A percentile compares a stretch with the other conserved stretches of the same genome.
These are phyloP conservation scores for Lodderomyces elongisporus DNA, from an alignment of 1,139 yeast species.

Conservation along the genomic window DNA sequence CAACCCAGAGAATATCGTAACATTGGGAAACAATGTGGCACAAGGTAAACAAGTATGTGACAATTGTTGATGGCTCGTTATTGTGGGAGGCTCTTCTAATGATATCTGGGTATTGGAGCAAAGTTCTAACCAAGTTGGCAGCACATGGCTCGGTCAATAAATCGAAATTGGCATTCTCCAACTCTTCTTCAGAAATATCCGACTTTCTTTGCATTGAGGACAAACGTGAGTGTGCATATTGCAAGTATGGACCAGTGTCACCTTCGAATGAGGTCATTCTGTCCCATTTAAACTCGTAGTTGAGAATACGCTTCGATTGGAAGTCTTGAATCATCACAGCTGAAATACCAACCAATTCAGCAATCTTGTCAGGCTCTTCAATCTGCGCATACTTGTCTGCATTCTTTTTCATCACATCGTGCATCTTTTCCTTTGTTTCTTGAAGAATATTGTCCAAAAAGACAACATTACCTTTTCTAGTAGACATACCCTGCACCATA, in stretches of 20 bases:
- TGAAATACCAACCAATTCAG: conserved; percentile 92
- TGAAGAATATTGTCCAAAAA: conserved; percentile 91
- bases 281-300: conserved; percentile 96
- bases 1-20: conserved; percentile 94
- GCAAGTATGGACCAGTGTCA: conserved; percentile 98
- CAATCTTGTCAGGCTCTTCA: conserved; percentile 90
- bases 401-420: conserved; percentile 93
- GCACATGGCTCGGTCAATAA: conserved; percentile 78
- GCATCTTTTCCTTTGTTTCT: conserved; percentile 94
- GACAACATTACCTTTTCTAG: conserved; percentile 97
- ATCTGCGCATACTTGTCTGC: conserved; percentile 89
- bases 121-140: conserved; percentile 62
- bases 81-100: conserved; percentile 80
- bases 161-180: conserved; percentile 58
- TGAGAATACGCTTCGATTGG: conserved; percentile 96
- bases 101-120: conserved; percentile 91
- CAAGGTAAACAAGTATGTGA: conserved; percentile 86
- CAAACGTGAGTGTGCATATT: conserved; percentile 96
- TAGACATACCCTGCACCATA: conserved; percentile 98
- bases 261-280: conserved; percentile 99
- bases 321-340: conserved; percentile 99
- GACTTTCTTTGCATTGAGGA: conserved; percentile 93
- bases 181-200: conserved; percentile 41
- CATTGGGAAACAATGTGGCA: conserved; percentile 94
- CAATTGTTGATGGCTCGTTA: conserved; percentile 90